These are phyloP conservation scores for Pythium inflatum DNA, from an alignment of 352 stramenopile genomes.

Conservation along the genomic window DNA sequence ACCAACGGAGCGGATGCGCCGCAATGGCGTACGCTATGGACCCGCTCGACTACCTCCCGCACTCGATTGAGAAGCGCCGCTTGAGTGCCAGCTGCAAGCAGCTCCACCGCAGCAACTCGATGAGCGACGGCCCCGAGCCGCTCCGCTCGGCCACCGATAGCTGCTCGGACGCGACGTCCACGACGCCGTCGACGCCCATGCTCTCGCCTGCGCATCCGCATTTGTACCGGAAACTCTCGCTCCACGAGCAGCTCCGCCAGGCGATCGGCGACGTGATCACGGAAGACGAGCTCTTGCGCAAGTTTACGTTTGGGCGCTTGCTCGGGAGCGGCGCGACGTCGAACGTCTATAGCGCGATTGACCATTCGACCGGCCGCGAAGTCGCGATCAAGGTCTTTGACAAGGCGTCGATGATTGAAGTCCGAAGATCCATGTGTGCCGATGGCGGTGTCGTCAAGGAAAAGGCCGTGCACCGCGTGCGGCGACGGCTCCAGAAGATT, in stretches of 20 bases:
- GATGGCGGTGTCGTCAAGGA: constrained; percentile 61
- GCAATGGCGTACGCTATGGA: constrained; percentile 13
- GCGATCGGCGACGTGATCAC: constrained; percentile 68
- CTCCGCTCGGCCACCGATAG: constrained; percentile 23
- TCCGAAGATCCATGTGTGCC: constrained; percentile 74
- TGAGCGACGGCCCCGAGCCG: neutral
- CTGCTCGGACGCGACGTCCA: constrained; percentile 22
- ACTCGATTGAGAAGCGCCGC: constrained; percentile 20
- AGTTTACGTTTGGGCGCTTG: constrained; percentile 62
- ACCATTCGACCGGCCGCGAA: constrained; percentile 46
- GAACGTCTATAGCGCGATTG: constrained; percentile 73
- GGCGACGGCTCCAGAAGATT: constrained; percentile 75
- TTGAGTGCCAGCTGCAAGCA: constrained; percentile 13
- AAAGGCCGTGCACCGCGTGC: constrained; percentile 74
- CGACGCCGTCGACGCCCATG: neutral
- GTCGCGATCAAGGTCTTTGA: constrained; percentile 86
- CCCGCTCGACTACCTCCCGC: constrained; percentile 11
- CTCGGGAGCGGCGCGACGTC: constrained; percentile 75
- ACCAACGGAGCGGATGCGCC: constrained; percentile 27
- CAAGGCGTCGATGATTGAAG: constrained; percentile 81
- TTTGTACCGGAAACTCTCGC: constrained; percentile 33
- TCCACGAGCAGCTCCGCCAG: constrained; percentile 64
- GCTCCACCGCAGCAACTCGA: neutral
- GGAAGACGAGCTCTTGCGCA: constrained; percentile 57
- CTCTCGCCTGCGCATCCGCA: constrained; percentile 2